A percentile compares a stretch with the other conserved stretches of the same genome.
Conservation (phyloP, 2,329 filamentous ascomycete species). For the Colletotrichum echinochloae region DNA sequence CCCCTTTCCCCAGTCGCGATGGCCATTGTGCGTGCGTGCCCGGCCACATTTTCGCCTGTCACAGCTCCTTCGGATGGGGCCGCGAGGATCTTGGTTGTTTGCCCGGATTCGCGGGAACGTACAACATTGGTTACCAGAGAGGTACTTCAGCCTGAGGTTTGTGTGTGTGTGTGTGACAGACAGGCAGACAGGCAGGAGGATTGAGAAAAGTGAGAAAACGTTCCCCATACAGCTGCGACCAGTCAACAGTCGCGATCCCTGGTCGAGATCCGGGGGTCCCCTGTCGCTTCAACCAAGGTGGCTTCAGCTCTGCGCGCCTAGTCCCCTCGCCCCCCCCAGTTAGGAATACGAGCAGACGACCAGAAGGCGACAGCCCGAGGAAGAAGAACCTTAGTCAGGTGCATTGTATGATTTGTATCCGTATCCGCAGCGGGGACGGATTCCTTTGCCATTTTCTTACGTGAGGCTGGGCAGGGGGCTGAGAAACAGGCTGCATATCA, state of each 20-base stretch:
- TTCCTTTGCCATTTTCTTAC: too few species aligned
- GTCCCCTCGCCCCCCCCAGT: too few species aligned
- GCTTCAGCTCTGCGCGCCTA: background rate
- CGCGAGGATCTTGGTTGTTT: background rate
- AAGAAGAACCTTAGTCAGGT: background rate
- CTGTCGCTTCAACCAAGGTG: background rate
- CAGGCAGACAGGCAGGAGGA: background rate
- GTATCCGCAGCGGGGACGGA: too few species aligned
- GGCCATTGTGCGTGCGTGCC: background rate
- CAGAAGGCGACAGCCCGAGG: background rate
- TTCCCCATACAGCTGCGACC: background rate
- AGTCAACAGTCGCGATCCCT: background rate
- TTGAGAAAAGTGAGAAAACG: background rate
- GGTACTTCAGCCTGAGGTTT: too few species aligned
- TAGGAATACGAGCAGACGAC: conserved; percentile 4
- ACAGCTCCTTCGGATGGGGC: background rate
- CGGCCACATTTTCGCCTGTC: background rate
- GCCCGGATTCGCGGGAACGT: background rate
- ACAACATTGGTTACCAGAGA: background rate
- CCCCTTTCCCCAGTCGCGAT: background rate
- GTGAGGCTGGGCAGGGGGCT: too few species aligned
- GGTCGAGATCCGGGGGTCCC: background rate
- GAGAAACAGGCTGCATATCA: too few species aligned
- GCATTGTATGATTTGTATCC: background rate
- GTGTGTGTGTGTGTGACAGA: background rate